Base-by-base conservation (phyloP, 1,139 yeast genomes). In the Blastobotrys persicus region DNA sequence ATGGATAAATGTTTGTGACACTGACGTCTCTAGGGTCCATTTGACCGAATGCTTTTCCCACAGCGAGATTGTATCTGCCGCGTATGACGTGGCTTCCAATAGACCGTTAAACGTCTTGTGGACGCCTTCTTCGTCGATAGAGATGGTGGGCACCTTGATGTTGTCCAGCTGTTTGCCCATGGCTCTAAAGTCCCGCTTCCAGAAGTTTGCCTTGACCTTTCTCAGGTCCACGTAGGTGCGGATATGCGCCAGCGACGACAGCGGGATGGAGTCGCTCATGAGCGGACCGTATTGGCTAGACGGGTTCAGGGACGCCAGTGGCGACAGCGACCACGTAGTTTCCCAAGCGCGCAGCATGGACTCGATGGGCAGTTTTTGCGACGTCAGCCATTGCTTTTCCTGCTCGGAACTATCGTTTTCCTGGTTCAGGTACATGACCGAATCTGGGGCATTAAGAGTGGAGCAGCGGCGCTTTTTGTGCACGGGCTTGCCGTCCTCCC, bases 191-290 rank as follows among this genome's bases (percentile, higher is more conserved):
- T 70, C 72, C 13, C 71, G 67, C 42, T 59, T 57, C 72, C 73
- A 70, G 47, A 70, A 61, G 12, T 60, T 60, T 42, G 62, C 67
- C 50, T 68, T 66, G 41, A 62, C 67, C 19, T 61, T 58, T 16
- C 65, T 55, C 39, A 69, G 48, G 37, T 68, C 70, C 13, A 70
- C 55, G 42, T 60, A 60, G 1, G 64, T 57, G 11, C 72, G 59
- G n/a, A 68, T 66, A 47, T 70, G 70, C 1, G 72, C 72, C 41
- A 70, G 57, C 2, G 72, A 67, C 4, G 68, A 64, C 46, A 70
- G 54, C 3, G 73, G 73, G 23, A 70, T 70, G 9, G 72, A 67
- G 49, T 70, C 74, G 32, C 69, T 63, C 70, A 70, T 69, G 17
- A 70, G 55, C 1, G 72, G 71, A 1, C 73, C 73, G 46, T 60